Conservation (phyloP, 2,329 filamentous ascomycete species). For the Huntiella savannae region DNA sequence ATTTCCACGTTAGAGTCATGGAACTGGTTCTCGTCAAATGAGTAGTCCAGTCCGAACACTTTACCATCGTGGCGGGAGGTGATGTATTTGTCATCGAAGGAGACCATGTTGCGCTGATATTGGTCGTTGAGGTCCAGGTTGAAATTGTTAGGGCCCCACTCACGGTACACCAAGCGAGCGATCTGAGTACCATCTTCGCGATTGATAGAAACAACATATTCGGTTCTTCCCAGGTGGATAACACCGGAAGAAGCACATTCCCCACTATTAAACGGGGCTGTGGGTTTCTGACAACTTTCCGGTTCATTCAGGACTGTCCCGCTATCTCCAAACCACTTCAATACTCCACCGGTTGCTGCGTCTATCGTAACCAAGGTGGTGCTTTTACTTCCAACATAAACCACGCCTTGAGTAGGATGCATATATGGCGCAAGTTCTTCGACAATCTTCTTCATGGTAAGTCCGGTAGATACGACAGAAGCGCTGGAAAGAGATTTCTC, state of each 20-base stretch:
- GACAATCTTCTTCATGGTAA: conserved; percentile 74
- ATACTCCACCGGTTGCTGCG: conserved; percentile 61
- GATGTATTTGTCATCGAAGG: conserved; percentile 76
- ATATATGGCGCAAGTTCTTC: conserved; percentile 64
- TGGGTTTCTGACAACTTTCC: conserved; percentile 55
- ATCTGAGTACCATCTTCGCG: conserved; percentile 55
- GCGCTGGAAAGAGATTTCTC: conserved; percentile 9
- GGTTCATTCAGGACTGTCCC: conserved; percentile 49
- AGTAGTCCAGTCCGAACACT: conserved; percentile 49
- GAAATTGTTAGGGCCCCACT: conserved; percentile 85
- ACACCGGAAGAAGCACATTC: conserved; percentile 68
- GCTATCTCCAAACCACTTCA: conserved; percentile 66
- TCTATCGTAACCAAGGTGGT: conserved; percentile 80
- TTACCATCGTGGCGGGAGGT: conserved; percentile 72
- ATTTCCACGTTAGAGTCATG: conserved; percentile 14
- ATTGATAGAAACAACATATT: conserved; percentile 78
- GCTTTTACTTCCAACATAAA: conserved; percentile 83
- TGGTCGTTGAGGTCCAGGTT: conserved; percentile 76
- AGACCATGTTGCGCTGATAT: conserved; percentile 37
- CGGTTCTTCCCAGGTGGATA: conserved; percentile 65
- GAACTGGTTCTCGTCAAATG: conserved; percentile 35
- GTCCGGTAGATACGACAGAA: conserved; percentile 44
- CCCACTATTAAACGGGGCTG: conserved; percentile 45
- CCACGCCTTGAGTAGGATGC: conserved; percentile 54
- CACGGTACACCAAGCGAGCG: conserved; percentile 78